Evolutionary conservation across 2,329 filamentous ascomycete species (phyloP), one percentile per base, ranked within the genome.

Genomic region (Fusarium sp.): DNA sequence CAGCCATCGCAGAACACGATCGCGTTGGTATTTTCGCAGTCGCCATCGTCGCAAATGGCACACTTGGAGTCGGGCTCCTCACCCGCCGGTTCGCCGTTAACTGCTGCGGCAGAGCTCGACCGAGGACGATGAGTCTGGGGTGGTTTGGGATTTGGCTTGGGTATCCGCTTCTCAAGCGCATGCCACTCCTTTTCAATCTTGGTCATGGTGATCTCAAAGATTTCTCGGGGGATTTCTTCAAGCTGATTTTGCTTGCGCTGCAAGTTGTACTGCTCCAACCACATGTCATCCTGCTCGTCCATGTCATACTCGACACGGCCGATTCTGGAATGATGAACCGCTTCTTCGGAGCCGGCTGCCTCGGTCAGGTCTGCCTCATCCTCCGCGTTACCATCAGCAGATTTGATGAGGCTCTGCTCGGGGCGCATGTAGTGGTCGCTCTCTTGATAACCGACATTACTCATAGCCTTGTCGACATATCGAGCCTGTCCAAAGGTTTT

Each of bases 141-240:
- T 54, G 97, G 95, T 78, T 98, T 98, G 0, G 96, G 96, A 79
- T 98, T 98, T 15, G 95, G 95, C 81, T 99, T 99, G 0, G 97
- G 97, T 80, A 99, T 98, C 70, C 95, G 90, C 85, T 97, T 98
- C 83, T 99, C 97, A 9, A 99, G 86, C 7, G 94, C 94, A 82
- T 98, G 95, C 94, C 97, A 99, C 82, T 98, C 96, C 84, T 98
- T 98, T 83, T 99, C 97, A 69, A 99, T 98, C 82, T 98, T 98
- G 11, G 97, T 99, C 85, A 99, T 97, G 17, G 95, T 97, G 71
- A 98, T 97, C 82, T 99, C 97, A 79, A 99, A 98, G 60, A 98
- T 91, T 72, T 97, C 95, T 22, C 95, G 94, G 58, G 95, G 97
- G 78, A 99, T 97, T 3, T 91, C 88, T 76, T 97, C 94, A 25